A percentile compares a stretch with the other conserved stretches of the same genome.
Evolutionary conservation across 2,329 filamentous ascomycete genomes (phyloP).

Genomic region (Colletotrichum zoysiae): DNA sequence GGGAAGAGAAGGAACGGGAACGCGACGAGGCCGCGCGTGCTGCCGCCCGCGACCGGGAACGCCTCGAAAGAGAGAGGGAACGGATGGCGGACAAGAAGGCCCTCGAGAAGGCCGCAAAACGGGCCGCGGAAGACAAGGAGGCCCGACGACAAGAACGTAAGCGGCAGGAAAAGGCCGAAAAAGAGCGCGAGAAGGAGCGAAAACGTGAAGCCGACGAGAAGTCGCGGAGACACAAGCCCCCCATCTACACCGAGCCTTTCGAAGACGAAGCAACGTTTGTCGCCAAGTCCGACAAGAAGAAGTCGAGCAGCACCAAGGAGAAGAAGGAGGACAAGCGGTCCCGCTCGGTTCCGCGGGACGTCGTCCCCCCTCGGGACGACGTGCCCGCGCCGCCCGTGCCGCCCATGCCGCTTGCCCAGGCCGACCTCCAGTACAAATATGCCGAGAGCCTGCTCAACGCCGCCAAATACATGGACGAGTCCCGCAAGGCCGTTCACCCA

Average conservation of each 20-base stretch:
- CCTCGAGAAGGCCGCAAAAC: constrained; percentile 45
- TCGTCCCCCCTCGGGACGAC: constrained; percentile 13
- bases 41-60: constrained; percentile 20
- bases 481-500: constrained; percentile 26
- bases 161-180: constrained; percentile 48
- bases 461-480: constrained; percentile 40
- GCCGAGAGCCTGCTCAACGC: constrained; percentile 30
- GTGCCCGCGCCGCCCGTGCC: constrained; percentile 16
- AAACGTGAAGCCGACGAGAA: constrained; percentile 55
- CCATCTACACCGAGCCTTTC: constrained; percentile 52
- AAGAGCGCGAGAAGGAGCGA: constrained; percentile 53
- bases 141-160: constrained; percentile 52
- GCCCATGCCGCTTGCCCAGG: constrained; percentile 12
- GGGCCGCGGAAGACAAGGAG: constrained; percentile 47
- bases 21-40: constrained; percentile 25
- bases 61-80: constrained; percentile 37
- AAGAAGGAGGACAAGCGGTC: constrained; percentile 46
- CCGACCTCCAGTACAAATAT: constrained; percentile 27
- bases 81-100: constrained; percentile 27
- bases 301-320: constrained; percentile 51
- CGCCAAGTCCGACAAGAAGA: constrained; percentile 54
- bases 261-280: constrained; percentile 47
- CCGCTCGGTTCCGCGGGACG: constrained; percentile 33
- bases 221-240: constrained; percentile 44
- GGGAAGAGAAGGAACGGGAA: constrained; percentile 43